Base-by-base conservation (phyloP, 805 yeast species). In the Yarrowia sp. region DNA sequence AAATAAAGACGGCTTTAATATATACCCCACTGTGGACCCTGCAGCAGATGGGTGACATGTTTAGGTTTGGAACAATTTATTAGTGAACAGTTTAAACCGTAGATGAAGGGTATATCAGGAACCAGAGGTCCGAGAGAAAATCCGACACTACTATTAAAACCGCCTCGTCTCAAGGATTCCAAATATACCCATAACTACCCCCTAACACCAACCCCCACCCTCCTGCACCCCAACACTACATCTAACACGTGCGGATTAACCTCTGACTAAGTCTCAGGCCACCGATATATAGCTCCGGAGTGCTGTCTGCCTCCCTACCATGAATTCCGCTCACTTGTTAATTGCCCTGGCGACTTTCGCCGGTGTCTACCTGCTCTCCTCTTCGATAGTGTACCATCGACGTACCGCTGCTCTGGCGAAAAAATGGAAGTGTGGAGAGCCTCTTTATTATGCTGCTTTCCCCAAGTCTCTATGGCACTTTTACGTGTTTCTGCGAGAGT, bases 351-450 rank as follows among this genome's bases (percentile, higher is more conserved):
- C 47, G 6, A 38, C 33, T 7, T 55, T 41, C 22, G 61, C 17
- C n/a, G 31, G 31, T n/a, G 47, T 41, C 8, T 55, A 55, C 47
- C 10, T 41, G n/a, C 22, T 55, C 3, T 18, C 38, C 4, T 41
- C 61, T 1, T 39, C 61, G 28, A 4, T 55, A 11, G 28, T 31
- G 5, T 41, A 55, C 38, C 47, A 41, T 5, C 18, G 36, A 13
- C 36, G 38, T 8, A 55, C 61, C 15, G 31, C 31, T 5, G 47
- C 17, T 14, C 61, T 55, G 6, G 61, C 39, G 31, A 55, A 41
- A 47, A 10, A 55, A 13, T 55, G 47, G 61, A 55, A 55, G 47
- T 55, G 61, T 5, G 61, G 61, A 1, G 31, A 55, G 31, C 47
- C 61, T 4, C 38, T 39, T 3, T 41, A 14, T 4, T 39, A 35